These are phyloP conservation scores for Eutypella sp. DNA, from an alignment of 2,329 filamentous ascomycete genomes.

Conservation along the genomic window DNA sequence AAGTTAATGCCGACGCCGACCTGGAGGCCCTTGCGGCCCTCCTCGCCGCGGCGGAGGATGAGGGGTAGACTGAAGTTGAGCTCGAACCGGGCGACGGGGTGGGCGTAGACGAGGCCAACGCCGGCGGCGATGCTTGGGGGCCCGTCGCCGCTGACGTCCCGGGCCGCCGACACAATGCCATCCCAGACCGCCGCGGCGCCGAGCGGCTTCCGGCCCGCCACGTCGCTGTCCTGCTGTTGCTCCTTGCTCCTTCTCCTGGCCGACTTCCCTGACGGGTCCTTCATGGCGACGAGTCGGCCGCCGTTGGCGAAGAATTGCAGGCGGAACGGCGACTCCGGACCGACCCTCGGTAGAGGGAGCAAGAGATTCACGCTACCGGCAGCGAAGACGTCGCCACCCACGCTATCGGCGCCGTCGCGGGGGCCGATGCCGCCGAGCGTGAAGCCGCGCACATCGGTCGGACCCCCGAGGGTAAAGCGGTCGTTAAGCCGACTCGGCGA, in stretches of 20 bases:
- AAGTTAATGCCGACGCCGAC: slow-evolving; percentile 97
- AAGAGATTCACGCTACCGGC: slow-evolving; percentile 84
- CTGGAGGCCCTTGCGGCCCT: slow-evolving; percentile 84
- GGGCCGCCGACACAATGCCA: slow-evolving; percentile 57
- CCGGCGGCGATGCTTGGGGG: slow-evolving; percentile 83
- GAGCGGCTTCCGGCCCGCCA: too few relatives aligned
- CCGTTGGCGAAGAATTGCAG: slow-evolving; percentile 90
- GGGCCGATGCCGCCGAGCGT: slow-evolving; percentile 84
- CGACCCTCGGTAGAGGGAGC: slow-evolving; percentile 75
- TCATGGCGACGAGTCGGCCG: slow-evolving; percentile 75
- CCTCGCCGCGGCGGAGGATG: slow-evolving; percentile 75
- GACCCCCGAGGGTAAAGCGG: slow-evolving; percentile 89
- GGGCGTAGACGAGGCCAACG: slow-evolving; percentile 87
- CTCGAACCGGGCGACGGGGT: slow-evolving; percentile 89
- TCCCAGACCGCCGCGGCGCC: slow-evolving; percentile 41
- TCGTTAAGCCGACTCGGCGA: slow-evolving; percentile 81
- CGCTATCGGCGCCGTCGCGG: slow-evolving; percentile 76
- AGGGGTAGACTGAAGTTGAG: slow-evolving; percentile 91
- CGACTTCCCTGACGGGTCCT: slow-evolving; percentile 47
- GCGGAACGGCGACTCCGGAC: slow-evolving; percentile 76
- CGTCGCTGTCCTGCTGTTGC: too few relatives aligned
- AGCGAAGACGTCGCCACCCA: slow-evolving; percentile 88
- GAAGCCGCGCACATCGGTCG: slow-evolving; percentile 92
- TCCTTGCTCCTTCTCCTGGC: slow-evolving; percentile 21
- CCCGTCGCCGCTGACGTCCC: slow-evolving; percentile 66